Conservation (phyloP, 257 asterid species). For the Ilex aquifolium region DNA sequence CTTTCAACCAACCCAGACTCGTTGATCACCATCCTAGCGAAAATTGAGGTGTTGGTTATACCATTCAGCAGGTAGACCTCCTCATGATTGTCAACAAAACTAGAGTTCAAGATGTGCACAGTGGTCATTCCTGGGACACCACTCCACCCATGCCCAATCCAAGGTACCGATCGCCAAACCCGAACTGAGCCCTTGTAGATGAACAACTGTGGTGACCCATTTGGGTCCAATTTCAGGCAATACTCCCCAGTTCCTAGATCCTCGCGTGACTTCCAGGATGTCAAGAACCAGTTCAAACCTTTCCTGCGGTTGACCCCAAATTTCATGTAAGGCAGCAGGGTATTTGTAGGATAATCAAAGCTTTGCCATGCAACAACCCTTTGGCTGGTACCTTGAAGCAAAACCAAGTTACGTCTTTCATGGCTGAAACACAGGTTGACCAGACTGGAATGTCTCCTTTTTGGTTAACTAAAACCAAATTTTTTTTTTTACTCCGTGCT, state of each 20-base stretch:
- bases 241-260: conserved; percentile 33
- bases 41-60: conserved; percentile 16
- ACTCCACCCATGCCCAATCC: conserved; percentile 9
- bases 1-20: conserved; percentile 27
- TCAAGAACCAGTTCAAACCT: conserved; percentile 20
- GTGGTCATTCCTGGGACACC: conserved; percentile 39
- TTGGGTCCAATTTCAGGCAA: conserved; percentile 22
- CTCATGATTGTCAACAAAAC: conserved; percentile 21
- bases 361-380: conserved; percentile 40
- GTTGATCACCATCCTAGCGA: conserved; percentile 24
- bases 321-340: conserved; percentile 41
- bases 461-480: no score
- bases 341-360: conserved; percentile 43
- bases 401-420: conserved; percentile 17
- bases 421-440: conserved; percentile 26
- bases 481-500: no score
- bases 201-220: conserved; percentile 25
- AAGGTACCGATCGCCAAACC: conserved; percentile 30
- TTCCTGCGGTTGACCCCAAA: conserved; percentile 23
- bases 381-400: conserved; percentile 23
- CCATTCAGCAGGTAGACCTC: conserved; percentile 21
- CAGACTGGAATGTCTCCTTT: conserved; percentile 12
- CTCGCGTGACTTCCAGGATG: conserved; percentile 36
- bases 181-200: conserved; percentile 1
- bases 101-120: conserved; percentile 18